Percentiles rank a stretch among this genome's conserved stretches.
Evolutionary conservation across 345 rosid species (phyloP).

Genomic region (Gynandropsis gynandra): DNA sequence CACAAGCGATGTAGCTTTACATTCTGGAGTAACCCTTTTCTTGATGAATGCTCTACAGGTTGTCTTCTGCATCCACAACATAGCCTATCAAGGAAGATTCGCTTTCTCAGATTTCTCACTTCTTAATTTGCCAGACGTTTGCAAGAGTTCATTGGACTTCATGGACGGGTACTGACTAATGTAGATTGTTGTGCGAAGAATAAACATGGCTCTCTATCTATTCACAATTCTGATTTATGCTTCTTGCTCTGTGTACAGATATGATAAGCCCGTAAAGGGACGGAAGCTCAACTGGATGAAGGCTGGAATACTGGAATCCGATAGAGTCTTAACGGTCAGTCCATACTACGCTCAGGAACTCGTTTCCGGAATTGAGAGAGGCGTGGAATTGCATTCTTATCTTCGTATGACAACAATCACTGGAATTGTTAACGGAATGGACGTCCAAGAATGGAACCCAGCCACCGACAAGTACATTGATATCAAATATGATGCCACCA

Average conservation of each 20-base stretch:
- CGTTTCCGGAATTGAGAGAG: conserved; percentile 61
- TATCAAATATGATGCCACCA: conserved; percentile 56
- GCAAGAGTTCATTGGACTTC: conserved; percentile 79
- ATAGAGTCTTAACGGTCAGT: conserved; percentile 77
- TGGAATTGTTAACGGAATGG: conserved; percentile 90
- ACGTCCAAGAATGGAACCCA: conserved; percentile 96
- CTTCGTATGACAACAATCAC: conserved; percentile 50
- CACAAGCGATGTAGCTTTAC: too few relatives aligned
- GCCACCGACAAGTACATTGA: conserved; percentile 61
- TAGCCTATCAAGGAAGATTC: conserved; percentile 89
- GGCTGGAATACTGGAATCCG: conserved; percentile 73
- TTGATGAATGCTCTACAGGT: conserved; percentile 39
- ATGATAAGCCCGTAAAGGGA: conserved; percentile 64
- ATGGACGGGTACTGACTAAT: conserved; percentile 52
- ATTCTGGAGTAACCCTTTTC: conserved; percentile 2
- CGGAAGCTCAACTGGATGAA: conserved; percentile 98
- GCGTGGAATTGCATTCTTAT: conserved; percentile 67
- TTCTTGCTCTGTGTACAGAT: conserved; percentile 30
- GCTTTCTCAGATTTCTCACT: conserved; percentile 52
- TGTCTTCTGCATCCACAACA: conserved; percentile 93
- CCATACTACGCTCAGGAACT: conserved; percentile 82
- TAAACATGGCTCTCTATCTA: background rate
- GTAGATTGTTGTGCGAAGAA: background rate
- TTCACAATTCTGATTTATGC: background rate
- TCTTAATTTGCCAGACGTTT: conserved; percentile 65